phyloP scores from a whole-genome alignment of 257 asterid genomes.

The Coffea canephora region DNA sequence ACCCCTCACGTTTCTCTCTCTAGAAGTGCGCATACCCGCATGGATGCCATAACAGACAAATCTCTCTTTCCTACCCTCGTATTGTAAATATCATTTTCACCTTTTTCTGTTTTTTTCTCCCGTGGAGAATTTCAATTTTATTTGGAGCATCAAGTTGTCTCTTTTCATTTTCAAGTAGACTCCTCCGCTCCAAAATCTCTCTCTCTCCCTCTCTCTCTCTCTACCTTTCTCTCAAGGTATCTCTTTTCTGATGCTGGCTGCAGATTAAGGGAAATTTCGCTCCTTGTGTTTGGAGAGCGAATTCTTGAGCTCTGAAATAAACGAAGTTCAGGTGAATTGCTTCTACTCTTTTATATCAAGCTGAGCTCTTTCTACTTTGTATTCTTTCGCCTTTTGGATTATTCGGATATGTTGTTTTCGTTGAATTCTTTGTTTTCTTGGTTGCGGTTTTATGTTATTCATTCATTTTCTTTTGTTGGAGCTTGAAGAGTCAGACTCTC shows the following conservation, averaged over 20 bases:
- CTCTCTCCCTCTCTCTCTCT: neutral
- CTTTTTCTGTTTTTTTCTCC: neutral
- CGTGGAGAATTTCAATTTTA: neutral
- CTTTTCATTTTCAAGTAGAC: neutral
- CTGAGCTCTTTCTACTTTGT: neutral
- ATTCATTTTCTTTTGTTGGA: neutral
- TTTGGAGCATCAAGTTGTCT: neutral
- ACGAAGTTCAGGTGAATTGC: neutral
- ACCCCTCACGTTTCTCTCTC: no score
- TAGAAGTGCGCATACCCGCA: no score
- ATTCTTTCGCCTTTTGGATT: neutral
- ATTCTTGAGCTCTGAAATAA: neutral
- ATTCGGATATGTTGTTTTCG: neutral
- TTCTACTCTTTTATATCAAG: neutral
- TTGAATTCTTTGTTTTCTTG: neutral
- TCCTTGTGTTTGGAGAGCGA: neutral
- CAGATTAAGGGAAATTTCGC: neutral
- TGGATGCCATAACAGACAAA: no score
- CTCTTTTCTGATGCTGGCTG: neutral
- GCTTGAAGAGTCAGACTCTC: neutral
- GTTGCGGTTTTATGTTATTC: neutral
- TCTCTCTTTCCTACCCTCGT: neutral
- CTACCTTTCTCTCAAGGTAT: neutral
- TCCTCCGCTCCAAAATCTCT: neutral
- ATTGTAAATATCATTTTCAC: neutral